Evolutionary conservation across 2,329 filamentous ascomycete genomes (phyloP), one percentile per base, ranked within the genome.

Genomic region (Fusarium kyushuense): DNA sequence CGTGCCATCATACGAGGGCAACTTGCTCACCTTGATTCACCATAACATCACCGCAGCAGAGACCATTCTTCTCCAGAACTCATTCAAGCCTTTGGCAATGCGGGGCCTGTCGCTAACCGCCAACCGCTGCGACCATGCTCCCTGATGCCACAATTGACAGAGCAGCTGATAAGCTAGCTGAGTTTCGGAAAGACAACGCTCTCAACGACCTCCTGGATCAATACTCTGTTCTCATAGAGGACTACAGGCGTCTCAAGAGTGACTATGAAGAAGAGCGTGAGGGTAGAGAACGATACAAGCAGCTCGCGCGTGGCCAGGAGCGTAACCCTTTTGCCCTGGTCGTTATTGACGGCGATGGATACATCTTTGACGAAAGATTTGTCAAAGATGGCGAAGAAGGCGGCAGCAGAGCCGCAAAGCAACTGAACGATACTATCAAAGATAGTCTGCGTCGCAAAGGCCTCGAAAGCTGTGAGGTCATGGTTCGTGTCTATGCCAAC

Each of bases 341-440:
- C 9, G 78, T 90, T 1, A 78, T 90, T 14, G 88, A 90, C 58
- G 88, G 87, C 21, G 87, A 90, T 75, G 86, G 85, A 47, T 89
- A 89, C 57, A 63, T 75, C 49, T 80, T 88, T 71, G 80, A 84
- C 33, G 84, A 87, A 40, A 75, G 79, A 30, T 78, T 86, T 11
- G 72, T 87, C 49, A 76, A 76, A 42, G 79, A 79, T 8, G 82
- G 83, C 3, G 79, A 81, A 41, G 81, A 86, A 4, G 88, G 88
- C 16, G 88, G 88, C 6, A 81, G 83, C 54, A 80, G 77, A 54
- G 87, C 87, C 19, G 87, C 87, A 3, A 81, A 83, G 6, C 77
- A 84, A 47, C 77, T 90, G 6, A 84, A 84, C 56, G 82, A 85
- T 35, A 80, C 82, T 19, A 76, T 89, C 53, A 81, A 80, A 65